Percentiles rank a stretch among this genome's conserved stretches.
Conservation (phyloP, 257 asterid genomes). For the Pogostemon cablin region DNA sequence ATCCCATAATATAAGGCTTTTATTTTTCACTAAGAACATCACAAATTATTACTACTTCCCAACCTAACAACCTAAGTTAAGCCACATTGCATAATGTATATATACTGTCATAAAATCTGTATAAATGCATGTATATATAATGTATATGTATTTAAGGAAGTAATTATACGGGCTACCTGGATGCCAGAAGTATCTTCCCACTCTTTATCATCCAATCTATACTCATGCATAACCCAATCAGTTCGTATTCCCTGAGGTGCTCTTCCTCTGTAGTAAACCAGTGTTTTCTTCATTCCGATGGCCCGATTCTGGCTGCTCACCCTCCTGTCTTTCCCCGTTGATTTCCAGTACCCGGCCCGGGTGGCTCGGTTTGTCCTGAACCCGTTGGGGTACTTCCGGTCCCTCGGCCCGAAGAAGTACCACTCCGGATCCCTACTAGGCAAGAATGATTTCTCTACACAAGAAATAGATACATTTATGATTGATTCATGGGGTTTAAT, state of each 20-base stretch:
- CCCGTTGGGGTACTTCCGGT: slow-evolving; percentile 93
- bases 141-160: not conserved
- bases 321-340: slow-evolving; percentile 89
- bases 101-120: not conserved
- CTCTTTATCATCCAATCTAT: slow-evolving; percentile 82
- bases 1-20: not conserved
- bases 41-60: not conserved
- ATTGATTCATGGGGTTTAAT: too few species aligned
- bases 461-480: not conserved
- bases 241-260: slow-evolving; percentile 96
- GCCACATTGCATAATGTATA: not conserved
- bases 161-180: slow-evolving; percentile 71
- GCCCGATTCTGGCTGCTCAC: slow-evolving; percentile 73
- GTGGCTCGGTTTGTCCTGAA: slow-evolving; percentile 93
- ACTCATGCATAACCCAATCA: slow-evolving; percentile 98
- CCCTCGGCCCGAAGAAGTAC: slow-evolving; percentile 97
- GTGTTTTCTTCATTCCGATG: slow-evolving; percentile 92
- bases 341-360: slow-evolving; percentile 93
- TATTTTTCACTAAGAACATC: not conserved
- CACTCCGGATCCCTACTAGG: slow-evolving; percentile 98
- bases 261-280: slow-evolving; percentile 84
- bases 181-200: slow-evolving; percentile 73
- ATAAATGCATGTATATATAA: not conserved
- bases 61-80: not conserved
- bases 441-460: slow-evolving; percentile 85